A percentile compares a stretch with the other conserved stretches of the same genome.
Conservation (phyloP, 805 yeast species). For the Kuraishia ogatae region DNA sequence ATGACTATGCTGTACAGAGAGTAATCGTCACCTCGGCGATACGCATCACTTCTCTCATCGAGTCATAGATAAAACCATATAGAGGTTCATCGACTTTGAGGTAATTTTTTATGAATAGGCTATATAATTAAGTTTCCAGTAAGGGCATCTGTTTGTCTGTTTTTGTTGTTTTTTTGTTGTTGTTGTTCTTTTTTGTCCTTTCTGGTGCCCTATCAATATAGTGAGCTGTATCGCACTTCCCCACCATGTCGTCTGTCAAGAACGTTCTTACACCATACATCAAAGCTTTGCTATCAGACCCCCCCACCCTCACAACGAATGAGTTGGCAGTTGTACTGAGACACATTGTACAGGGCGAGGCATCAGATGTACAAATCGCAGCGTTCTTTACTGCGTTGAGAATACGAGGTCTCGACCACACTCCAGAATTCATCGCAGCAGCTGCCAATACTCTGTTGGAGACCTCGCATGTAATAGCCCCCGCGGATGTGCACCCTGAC, state of each 20-base stretch:
- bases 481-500: constrained; percentile 29
- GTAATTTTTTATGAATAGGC: no score
- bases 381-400: constrained; percentile 77
- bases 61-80: no score
- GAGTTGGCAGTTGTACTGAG: constrained; percentile 61
- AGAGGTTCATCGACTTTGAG: no score
- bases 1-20: neutral
- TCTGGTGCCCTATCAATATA: no score
- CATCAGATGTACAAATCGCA: constrained; percentile 63
- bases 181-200: no score
- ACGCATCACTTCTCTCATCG: no score
- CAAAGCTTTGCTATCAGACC: constrained; percentile 50
- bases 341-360: constrained; percentile 49
- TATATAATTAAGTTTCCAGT: no score
- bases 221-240: no score
- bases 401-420: constrained; percentile 66
- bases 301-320: constrained; percentile 52
- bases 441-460: constrained; percentile 73
- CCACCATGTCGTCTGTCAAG: neutral
- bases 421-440: constrained; percentile 74
- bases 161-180: no score
- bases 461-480: constrained; percentile 48
- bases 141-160: no score
- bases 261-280: constrained; percentile 28
- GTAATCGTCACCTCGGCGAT: neutral